Percentiles rank a stretch among this genome's conserved stretches.
phyloP scores from a whole-genome alignment of 139 green algal genomes.

The Tetraselmis chui region DNA sequence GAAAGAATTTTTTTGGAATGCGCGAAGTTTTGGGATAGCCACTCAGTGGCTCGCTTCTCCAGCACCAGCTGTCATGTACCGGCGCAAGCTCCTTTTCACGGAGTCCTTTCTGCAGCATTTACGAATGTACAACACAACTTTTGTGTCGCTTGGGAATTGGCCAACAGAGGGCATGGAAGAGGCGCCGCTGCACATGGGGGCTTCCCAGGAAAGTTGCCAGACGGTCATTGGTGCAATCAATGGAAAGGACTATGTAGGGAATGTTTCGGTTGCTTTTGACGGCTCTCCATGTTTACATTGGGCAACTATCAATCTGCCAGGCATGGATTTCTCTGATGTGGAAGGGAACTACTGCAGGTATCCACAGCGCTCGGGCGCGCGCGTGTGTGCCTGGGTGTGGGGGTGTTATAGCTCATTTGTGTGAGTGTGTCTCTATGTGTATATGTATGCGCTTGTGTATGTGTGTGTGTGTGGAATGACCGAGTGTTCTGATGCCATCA shows the following conservation, averaged over 20 bases:
- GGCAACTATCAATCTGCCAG: background rate
- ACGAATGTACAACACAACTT: background rate
- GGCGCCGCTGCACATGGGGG: background rate
- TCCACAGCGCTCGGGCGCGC: no score
- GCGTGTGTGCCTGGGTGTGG: no score
- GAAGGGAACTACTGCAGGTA: background rate
- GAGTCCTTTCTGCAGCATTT: background rate
- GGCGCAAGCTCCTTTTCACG: background rate
- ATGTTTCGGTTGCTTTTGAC: background rate
- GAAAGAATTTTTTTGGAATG: background rate
- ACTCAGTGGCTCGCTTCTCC: background rate
- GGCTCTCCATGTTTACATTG: background rate
- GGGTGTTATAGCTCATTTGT: no score
- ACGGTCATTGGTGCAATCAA: background rate
- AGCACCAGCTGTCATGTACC: background rate
- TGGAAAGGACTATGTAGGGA: background rate
- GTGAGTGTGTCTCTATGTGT: no score
- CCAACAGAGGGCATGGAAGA: background rate
- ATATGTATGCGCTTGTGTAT: no score
- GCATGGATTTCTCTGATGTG: background rate
- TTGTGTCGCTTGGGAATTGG: background rate
- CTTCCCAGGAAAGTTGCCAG: background rate
- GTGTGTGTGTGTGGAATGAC: no score
- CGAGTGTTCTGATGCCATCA: no score
- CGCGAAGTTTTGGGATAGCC: background rate